These are phyloP conservation scores for Pyrenochaeta sp. DNA, from an alignment of 2,329 filamentous ascomycete species.

Conservation along the genomic window DNA sequence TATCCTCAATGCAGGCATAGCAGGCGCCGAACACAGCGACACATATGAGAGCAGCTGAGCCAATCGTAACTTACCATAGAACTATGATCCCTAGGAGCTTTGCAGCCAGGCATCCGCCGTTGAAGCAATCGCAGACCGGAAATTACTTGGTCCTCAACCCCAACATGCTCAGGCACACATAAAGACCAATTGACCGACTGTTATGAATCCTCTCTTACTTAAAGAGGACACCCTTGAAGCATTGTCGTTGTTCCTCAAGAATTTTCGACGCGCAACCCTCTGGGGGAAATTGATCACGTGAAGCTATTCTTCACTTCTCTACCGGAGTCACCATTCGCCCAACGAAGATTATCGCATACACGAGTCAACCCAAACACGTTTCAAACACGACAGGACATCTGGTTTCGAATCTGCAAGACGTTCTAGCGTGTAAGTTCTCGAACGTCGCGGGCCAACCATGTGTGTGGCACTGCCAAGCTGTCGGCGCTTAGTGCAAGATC, in stretches of 20 bases:
- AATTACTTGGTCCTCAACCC: too few species aligned
- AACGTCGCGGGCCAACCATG: slow-evolving; percentile 24
- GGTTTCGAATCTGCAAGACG: slow-evolving; percentile 19
- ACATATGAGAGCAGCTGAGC: not conserved
- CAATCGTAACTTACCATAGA: not conserved
- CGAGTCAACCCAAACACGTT: slow-evolving; percentile 13
- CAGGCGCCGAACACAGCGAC: not conserved
- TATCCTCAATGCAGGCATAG: not conserved
- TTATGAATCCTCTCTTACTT: too few species aligned
- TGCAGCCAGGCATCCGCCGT: too few species aligned
- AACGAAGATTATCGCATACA: not conserved
- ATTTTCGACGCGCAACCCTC: not conserved
- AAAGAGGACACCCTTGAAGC: too few species aligned
- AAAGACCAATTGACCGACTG: too few species aligned
- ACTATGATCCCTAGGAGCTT: too few species aligned
- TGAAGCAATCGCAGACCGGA: too few species aligned
- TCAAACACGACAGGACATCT: slow-evolving; percentile 19
- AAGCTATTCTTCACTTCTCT: not conserved
- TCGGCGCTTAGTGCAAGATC: slow-evolving; percentile 30
- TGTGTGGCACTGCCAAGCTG: slow-evolving; percentile 23
- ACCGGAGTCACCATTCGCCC: not conserved
- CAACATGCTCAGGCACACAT: too few species aligned
- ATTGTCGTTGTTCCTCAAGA: not conserved
- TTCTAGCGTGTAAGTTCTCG: slow-evolving; percentile 18
- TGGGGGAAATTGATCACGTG: not conserved